These are phyloP conservation scores for Azolla pinnata DNA, from an alignment of 75 land plant species.

Conservation along the genomic window DNA sequence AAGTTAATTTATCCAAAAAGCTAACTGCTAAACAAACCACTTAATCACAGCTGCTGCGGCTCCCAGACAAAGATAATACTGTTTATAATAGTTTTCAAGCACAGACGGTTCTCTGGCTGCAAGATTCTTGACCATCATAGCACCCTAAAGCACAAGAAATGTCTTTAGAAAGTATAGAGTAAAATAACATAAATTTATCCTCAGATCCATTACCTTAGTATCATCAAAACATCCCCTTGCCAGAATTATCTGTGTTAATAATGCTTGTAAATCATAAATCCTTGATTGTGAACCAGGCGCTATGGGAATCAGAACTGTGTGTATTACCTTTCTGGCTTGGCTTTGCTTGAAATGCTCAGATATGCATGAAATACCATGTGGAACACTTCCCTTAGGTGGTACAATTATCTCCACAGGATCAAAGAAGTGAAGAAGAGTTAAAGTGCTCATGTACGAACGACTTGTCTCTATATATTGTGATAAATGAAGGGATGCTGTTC, in stretches of 20 bases:
- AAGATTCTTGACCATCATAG: constrained; percentile 63
- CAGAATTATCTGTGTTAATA: constrained; percentile 46
- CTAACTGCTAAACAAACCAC: constrained; percentile 48
- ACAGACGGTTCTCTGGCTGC: constrained; percentile 68
- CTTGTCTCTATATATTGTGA: constrained; percentile 98
- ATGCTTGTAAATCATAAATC: constrained; percentile 3
- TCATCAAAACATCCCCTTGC: constrained; percentile 91
- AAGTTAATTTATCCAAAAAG: no score
- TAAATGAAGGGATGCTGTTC: constrained; percentile 84
- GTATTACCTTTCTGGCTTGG: neutral
- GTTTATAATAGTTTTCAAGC: constrained; percentile 72
- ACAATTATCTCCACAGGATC: constrained; percentile 83
- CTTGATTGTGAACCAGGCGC: neutral
- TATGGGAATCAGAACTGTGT: neutral
- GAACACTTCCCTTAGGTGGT: constrained; percentile 49
- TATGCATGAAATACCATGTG: constrained; percentile 76
- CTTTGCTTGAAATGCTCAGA: constrained; percentile 45
- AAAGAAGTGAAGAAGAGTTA: constrained; percentile 72
- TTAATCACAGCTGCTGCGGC: constrained; percentile 81
- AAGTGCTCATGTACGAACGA: constrained; percentile 87
- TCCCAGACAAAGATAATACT: constrained; percentile 92
- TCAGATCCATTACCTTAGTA: constrained; percentile 56
- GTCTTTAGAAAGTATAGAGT: neutral
- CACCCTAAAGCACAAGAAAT: constrained; percentile 52
- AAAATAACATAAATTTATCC: neutral